Base-by-base conservation (phyloP, 2,329 filamentous ascomycete species). In the Cladophialophora psammophila region DNA sequence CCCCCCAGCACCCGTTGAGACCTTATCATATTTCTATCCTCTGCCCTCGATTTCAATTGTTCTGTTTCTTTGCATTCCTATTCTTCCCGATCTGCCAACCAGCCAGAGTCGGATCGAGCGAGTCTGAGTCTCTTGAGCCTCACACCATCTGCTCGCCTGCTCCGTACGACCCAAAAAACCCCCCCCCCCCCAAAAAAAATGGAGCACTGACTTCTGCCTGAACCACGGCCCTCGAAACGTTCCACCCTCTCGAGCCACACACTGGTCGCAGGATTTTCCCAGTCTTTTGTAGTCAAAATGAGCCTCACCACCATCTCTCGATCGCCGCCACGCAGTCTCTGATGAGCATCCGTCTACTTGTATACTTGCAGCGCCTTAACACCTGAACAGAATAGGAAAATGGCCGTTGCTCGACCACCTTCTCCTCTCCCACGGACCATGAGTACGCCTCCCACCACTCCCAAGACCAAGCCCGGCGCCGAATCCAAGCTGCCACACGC, bases 361-460 rank as follows among this genome's bases (percentile, higher is more conserved):
- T 9, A 18, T 26, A 50, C 36, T 38, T 12, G 18, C 45, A 50
- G 18, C 20, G 18, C 1, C 3, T 50, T 9, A 26, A 50, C 1
- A 20, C 8, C 18, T 3, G 45, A 48, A 55, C 35, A 63, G 15
- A 18, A 31, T 32, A 15, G 31, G 38, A 35, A 60, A 12, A 72
- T 72, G 70, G 54, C 56, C 8, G 53, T 61, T 42, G 34, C 58
- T 34, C 61, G 42, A 38, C 65, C 63, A 54, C 65, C 67, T 32
- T 67, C 69, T 13, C 10, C 57, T 26, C 35, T 69, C 31, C 55
- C 60, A 15, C 53, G 58, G 13, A 58, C 63, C 18, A 35, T 69
- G 53, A 68, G 56, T 52, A 71, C 67, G 20, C 69, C 71, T 62
- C 66, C 66, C n/a, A 18, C 61, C 13, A 70, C 69, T 45, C 70